Evolutionary conservation across 2,329 filamentous ascomycete genomes (phyloP), one percentile per base, ranked within the genome.

Genomic region (Xylariaceae sp.): DNA sequence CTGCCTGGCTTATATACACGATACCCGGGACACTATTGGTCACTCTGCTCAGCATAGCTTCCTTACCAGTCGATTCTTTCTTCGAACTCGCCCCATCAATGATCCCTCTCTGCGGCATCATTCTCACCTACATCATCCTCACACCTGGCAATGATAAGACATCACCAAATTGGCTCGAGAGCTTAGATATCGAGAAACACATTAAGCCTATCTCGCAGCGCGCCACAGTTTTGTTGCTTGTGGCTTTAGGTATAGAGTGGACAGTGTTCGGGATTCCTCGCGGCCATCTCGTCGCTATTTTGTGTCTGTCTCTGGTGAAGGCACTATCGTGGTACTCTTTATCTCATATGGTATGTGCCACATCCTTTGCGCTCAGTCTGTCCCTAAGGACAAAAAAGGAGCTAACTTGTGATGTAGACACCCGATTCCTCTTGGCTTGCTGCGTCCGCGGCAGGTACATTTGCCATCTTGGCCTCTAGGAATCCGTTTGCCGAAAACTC

Each of bases 291-390:
- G 25, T 47, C 2, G 27, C 50, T 1, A 50, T 52, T 0, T 6
- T 67, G 1, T 12, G 50, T 0, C 32, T 66, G 2, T 66, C 61
- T 0, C 19, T 60, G 0, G 37, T 51, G 0, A 71, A 70, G 19
- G 61, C 63, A 0, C 45, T 56, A 0, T 54, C 59, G 2, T 73
- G 68, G 67, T 66, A 59, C 42, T 69, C 64, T 22, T 54, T 52
- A 0, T 58, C 64, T 3, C 57, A 60, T 35, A 50, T 58, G 6
- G 67, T 71, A 52, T 5, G 63, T 53, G 1, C 4, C 5, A 6
- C 14, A 19, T 23, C 37, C 29, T 6, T n/a, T 11, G 3, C n/a
- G 4, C 7, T 5, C 12, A 32, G 11, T 4, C 16, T n/a, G 10
- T 3, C 45, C 16, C 8, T 1, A 4, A 16, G 8, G 20, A 6